Evolutionary conservation across 306 rosid genomes (phyloP).

Genomic region (Malus orientalis): DNA sequence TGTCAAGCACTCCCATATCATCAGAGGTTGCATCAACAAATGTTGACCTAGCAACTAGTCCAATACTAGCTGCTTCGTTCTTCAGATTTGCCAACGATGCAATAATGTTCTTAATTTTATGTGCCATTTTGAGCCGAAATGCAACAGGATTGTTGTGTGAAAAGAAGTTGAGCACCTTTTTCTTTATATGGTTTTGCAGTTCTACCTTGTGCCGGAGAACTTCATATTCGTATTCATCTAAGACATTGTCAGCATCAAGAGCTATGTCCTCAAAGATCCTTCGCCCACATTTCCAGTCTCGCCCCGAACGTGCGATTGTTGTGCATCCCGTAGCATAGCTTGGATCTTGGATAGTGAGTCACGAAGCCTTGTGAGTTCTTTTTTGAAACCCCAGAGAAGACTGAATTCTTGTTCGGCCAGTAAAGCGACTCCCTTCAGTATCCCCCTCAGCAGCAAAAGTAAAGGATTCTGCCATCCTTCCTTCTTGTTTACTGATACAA

Average conservation of each 20-base stretch:
- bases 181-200: background rate
- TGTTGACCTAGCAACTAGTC: background rate
- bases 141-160: background rate
- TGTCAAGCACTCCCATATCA: background rate
- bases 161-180: background rate
- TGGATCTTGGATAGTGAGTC: background rate
- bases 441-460: background rate
- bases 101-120: background rate
- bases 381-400: background rate
- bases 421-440: background rate
- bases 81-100: background rate
- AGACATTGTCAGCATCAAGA: background rate
- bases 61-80: background rate
- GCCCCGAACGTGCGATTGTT: background rate
- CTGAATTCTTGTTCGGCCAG: background rate
- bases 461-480: background rate
- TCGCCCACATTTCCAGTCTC: background rate
- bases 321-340: background rate
- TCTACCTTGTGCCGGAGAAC: background rate
- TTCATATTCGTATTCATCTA: conserved; percentile 4
- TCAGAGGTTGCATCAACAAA: background rate
- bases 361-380: background rate
- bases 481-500: background rate
- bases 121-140: conserved; percentile 3
- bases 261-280: background rate